phyloP scores from a whole-genome alignment of 2,329 filamentous ascomycete genomes.

The Uncinocarpus reesii region DNA sequence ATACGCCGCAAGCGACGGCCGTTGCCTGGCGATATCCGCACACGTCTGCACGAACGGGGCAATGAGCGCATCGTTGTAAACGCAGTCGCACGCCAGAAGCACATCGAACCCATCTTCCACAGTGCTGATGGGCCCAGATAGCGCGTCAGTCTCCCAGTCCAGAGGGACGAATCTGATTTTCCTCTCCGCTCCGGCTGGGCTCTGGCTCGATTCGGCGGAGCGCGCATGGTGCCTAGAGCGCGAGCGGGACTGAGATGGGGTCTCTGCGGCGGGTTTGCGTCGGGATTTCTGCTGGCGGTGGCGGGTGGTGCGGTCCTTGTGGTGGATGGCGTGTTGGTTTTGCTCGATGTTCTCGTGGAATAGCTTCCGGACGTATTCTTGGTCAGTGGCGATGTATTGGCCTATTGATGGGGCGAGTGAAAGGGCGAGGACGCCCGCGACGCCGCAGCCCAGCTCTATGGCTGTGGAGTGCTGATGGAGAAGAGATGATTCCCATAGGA shows the following conservation, averaged over 20 bases:
- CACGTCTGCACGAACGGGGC: slow-evolving; percentile 73
- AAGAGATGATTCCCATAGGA: slow-evolving; percentile 49
- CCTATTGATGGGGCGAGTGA: slow-evolving; percentile 51
- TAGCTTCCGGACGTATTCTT: slow-evolving; percentile 68
- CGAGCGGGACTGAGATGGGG: slow-evolving; percentile 15
- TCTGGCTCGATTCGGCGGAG: slow-evolving; percentile 7
- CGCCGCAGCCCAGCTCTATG: slow-evolving; percentile 80
- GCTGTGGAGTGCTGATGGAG: slow-evolving; percentile 49
- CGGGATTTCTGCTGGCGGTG: slow-evolving; percentile 12
- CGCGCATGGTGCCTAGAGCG: slow-evolving; percentile 1
- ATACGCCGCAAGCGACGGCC: slow-evolving; percentile 24
- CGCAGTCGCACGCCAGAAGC: slow-evolving; percentile 80
- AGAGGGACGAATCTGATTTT: slow-evolving; percentile 52
- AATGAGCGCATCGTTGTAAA: slow-evolving; percentile 86
- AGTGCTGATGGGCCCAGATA: slow-evolving; percentile 24
- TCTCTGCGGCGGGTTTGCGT: slow-evolving; percentile 12
- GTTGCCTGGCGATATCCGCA: slow-evolving; percentile 58
- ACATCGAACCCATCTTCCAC: slow-evolving; percentile 51
- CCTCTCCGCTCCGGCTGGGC: not conserved
- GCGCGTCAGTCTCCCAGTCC: slow-evolving; percentile 66
- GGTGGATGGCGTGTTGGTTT: slow-evolving; percentile 19
- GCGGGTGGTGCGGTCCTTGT: not conserved
- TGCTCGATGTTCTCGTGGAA: slow-evolving; percentile 63
- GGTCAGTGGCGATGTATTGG: slow-evolving; percentile 73
- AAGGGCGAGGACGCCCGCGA: slow-evolving; percentile 68